Evolutionary conservation across 305 asterid genomes (phyloP), one percentile per base, ranked within the genome.

Genomic region (Euphrasia arctica): DNA sequence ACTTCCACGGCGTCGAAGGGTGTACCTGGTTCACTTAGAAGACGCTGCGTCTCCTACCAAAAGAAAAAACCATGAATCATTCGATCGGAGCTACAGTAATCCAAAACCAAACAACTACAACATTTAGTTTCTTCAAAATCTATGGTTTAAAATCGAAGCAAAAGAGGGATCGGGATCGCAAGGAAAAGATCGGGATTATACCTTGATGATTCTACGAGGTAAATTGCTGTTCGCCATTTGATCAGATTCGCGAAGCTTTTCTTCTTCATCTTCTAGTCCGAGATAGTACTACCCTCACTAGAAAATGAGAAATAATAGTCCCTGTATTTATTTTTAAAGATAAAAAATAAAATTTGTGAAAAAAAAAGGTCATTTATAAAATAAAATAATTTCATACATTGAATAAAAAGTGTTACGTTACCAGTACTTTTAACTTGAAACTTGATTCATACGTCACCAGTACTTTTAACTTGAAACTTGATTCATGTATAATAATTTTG

Each of bases 31-130:
- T 92, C 98, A 71, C 98, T 92, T 64, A 92, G 93, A 72, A 92
- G 97, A n/a, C 98, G 97, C 83, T 92, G 98, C 59, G 98, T 92
- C 75, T 92, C 98, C 98, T 92, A 74, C 67, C 11, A 73, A 63
- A 66, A 71, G 9, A 39, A 39, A 0, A 9, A 52, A 63, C 15
- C 12, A 28, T 9, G 45, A 57, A 62, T 36, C 70, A 65, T 27
- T 51, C 70, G 11, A 74, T 58, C 64, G 66, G 60, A 52, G 60
- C 32, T 15, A 66, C 41, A 57, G 12, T 36, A 63, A 49, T 60
- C 41, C 47, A 15, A 8, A 74, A 65, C 58, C 63, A 43, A 70
- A 51, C 45, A 71, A 78, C 45, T 64, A 47, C 68, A 70, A 18
- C 62, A 28, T 29, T 51, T 54, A 6, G 31, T 50, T 61, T 50